These are phyloP conservation scores for Botrytis fragariae DNA, from an alignment of 2,329 filamentous ascomycete species.

Conservation along the genomic window DNA sequence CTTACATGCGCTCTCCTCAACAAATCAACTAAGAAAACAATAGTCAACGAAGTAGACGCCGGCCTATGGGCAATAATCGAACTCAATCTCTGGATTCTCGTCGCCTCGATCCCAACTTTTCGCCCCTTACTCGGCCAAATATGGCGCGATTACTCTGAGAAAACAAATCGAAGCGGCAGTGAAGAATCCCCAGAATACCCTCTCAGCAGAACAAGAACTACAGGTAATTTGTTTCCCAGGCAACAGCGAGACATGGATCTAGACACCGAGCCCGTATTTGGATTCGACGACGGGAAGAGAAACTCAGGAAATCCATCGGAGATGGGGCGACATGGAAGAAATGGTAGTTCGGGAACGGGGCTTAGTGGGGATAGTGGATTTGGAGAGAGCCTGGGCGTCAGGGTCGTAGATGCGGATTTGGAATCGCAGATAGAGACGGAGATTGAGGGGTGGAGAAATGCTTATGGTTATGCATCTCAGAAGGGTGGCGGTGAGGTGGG, in stretches of 20 bases:
- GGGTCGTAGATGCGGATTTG: background rate
- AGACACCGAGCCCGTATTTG: background rate
- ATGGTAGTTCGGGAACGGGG: background rate
- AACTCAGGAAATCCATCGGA: background rate
- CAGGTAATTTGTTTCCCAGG: background rate
- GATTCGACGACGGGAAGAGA: background rate
- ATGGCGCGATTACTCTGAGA: background rate
- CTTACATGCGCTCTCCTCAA: background rate
- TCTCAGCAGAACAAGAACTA: background rate
- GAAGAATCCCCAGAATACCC: background rate
- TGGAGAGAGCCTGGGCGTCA: background rate
- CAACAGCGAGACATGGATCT: background rate
- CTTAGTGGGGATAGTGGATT: background rate
- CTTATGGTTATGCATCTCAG: background rate
- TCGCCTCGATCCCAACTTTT: conserved; percentile 7
- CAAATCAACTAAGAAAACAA: background rate
- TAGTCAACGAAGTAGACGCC: conserved; percentile 2
- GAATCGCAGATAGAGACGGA: background rate
- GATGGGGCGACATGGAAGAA: background rate
- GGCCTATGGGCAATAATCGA: conserved; percentile 4
- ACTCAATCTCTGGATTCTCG: conserved; percentile 10
- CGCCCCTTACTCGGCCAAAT: conserved; percentile 3
- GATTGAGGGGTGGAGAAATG: background rate
- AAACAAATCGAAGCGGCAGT: background rate
- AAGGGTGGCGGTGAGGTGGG: background rate